These are phyloP conservation scores for Spizellomyces punctatus DNA, from an alignment of 192 early-diverging fungal species.

Conservation along the genomic window DNA sequence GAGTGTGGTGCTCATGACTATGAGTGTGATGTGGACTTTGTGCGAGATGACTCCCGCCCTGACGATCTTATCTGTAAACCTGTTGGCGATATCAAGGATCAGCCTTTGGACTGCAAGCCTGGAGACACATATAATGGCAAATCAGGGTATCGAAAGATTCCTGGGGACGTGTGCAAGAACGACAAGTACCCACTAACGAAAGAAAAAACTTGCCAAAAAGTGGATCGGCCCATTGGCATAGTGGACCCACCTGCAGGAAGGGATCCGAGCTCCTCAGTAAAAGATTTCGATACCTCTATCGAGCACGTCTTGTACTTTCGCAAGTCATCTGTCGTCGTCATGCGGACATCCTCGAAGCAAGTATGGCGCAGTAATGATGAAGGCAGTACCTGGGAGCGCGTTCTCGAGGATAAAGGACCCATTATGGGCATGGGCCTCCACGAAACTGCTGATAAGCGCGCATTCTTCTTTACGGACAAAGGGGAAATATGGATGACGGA, in stretches of 20 bases:
- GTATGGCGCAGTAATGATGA: conserved; percentile 74
- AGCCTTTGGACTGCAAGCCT: conserved; percentile 61
- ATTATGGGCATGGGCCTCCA: conserved; percentile 69
- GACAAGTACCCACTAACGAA: conserved; percentile 10
- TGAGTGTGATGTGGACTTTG: conserved; percentile 91
- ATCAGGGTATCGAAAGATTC: conserved; percentile 81
- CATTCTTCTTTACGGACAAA: conserved; percentile 44
- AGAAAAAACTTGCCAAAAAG: conserved; percentile 11
- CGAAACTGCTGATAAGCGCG: conserved; percentile 66
- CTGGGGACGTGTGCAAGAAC: conserved; percentile 78
- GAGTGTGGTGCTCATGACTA: conserved; percentile 81
- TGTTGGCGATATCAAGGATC: conserved; percentile 58
- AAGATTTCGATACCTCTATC: no score
- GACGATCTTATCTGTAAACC: conserved; percentile 61
- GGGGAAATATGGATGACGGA: conserved; percentile 47
- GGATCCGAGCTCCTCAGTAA: no score
- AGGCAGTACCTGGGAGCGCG: conserved; percentile 69
- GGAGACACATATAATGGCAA: conserved; percentile 72
- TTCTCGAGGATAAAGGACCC: conserved; percentile 50
- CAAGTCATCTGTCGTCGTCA: conserved; percentile 61
- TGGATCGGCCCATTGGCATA: conserved; percentile 9
- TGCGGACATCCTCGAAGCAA: conserved; percentile 60
- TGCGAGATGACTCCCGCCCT: conserved; percentile 40
- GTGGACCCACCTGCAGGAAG: conserved; percentile 30
- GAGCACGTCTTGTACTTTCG: conserved; percentile 65